These are phyloP conservation scores for Scheffersomyces lignosus DNA, from an alignment of 805 yeast species.

Conservation along the genomic window DNA sequence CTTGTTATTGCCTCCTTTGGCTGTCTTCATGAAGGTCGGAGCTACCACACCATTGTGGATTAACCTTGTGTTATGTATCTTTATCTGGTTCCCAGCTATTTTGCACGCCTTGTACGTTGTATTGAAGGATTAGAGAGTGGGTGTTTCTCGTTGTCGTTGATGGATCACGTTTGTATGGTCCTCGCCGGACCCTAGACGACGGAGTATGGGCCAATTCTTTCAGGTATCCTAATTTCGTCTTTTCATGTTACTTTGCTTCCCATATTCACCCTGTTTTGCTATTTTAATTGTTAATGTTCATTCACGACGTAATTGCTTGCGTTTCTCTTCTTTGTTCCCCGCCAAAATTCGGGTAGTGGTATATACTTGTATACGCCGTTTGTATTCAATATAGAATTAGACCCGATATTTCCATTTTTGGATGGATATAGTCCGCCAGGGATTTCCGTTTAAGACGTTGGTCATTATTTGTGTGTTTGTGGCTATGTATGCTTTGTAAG, in stretches of 20 bases:
- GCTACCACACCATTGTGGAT: slow-evolving; percentile 63
- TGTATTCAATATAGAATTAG: too few species aligned
- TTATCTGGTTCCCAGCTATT: slow-evolving; percentile 78
- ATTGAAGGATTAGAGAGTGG: slow-evolving; percentile 23
- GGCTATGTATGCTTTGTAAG: too few species aligned
- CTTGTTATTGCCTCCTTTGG: slow-evolving; percentile 69
- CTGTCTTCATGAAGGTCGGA: slow-evolving; percentile 71
- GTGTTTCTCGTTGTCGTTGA: not conserved
- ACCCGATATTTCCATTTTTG: too few species aligned
- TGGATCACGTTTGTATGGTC: not conserved
- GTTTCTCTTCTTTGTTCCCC: too few species aligned
- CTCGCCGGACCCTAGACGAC: not conserved
- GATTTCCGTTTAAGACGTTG: too few species aligned
- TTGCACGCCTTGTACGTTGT: slow-evolving; percentile 72
- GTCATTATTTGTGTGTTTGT: too few species aligned
- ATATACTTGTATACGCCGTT: too few species aligned
- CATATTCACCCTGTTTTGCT: too few species aligned
- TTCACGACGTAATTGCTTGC: too few species aligned
- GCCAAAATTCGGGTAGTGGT: too few species aligned
- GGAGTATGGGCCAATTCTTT: not conserved
- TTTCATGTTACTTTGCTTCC: not conserved
- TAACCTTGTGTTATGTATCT: slow-evolving; percentile 61
- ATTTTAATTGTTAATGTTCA: too few species aligned
- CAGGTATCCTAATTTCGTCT: slow-evolving; percentile 1
- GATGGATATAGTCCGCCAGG: too few species aligned